Base-by-base conservation (phyloP, 1,139 yeast species). In the Kodamaea ohmeri region DNA sequence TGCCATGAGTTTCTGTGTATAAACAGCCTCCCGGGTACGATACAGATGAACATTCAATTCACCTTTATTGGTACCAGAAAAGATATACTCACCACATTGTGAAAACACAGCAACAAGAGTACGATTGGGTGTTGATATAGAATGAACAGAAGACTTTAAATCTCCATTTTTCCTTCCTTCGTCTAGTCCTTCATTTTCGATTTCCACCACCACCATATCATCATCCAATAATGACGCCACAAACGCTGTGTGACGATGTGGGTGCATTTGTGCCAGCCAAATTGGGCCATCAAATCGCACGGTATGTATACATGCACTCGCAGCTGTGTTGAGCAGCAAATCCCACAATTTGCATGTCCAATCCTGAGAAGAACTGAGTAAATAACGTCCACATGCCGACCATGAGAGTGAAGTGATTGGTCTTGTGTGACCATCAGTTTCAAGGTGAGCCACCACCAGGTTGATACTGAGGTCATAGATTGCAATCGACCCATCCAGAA, bases 301-400 rank as follows among this genome's bases (percentile, higher is more conserved):
- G 9, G 64, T 64, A 43, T 76, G 61, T 13, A 70, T 56, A 16
- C 76, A 67, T 14, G 68, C 56, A 37, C 50, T 42, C 8, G 73
- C 67, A 6, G 41, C 43, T 4, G 41, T 38, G 35, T 17, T 22
- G 35, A 61, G 54, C 25, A 61, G 50, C 46, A 90, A 61, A 60
- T 88, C 96, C 97, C 97, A 89, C 29, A 89, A 56, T 39, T 84
- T 78, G 36, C 84, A 76, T 40, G 72, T 73, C 95, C 96, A 89
- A 56, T 92, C 97, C 49, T 90, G 78, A 0, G 94, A 78, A n/a
- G 90, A 70, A 2, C 87, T 73, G 7, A 90, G 63, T 5, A 90
- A 52, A 48, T 76, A 87, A 20, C 87, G 61, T 0, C 95, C 96
- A 54, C 83, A 76, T 0, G 53, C 51, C 0, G 95, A 80, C 97